Conservation (phyloP, 345 rosid species). For the Hypericum androsaemum region DNA sequence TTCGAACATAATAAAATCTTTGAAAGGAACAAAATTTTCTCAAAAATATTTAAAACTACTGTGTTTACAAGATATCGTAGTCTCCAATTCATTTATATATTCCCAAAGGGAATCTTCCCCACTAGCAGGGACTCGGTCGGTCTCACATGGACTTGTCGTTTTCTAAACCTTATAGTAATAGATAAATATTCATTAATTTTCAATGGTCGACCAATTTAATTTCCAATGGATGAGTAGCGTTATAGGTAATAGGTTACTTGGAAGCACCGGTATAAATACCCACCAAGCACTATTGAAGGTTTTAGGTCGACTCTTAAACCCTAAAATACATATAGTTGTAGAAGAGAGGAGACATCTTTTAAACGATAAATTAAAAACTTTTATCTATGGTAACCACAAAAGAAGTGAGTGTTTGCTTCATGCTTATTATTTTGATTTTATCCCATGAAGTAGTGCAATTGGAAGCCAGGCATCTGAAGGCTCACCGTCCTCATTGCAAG, state of each 20-base stretch:
- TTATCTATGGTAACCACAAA: neutral
- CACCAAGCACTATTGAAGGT: constrained; percentile 5
- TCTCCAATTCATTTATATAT: constrained; percentile 9
- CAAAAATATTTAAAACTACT: too few relatives aligned
- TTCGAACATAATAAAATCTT: too few relatives aligned
- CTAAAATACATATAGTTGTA: constrained; percentile 4
- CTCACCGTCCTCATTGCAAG: constrained; percentile 9
- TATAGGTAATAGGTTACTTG: too few relatives aligned
- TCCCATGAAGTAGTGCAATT: constrained; percentile 19
- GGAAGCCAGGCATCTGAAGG: constrained; percentile 32
- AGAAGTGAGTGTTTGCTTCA: neutral
- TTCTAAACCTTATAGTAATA: constrained; percentile 8
- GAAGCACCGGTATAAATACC: neutral
- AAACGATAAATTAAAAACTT: neutral
- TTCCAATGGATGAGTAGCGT: too few relatives aligned
- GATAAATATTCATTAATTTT: too few relatives aligned
- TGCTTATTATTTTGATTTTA: constrained; percentile 11
- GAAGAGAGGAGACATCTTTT: neutral
- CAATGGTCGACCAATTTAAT: too few relatives aligned
- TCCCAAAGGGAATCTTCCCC: constrained; percentile 21
- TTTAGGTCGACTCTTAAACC: neutral
- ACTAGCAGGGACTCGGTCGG: constrained; percentile 10
- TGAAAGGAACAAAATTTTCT: too few relatives aligned
- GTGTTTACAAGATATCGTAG: too few relatives aligned
- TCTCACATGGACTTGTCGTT: constrained; percentile 19